Conservation (phyloP, 805 yeast species). For the Kodamaea fukazawae region DNA sequence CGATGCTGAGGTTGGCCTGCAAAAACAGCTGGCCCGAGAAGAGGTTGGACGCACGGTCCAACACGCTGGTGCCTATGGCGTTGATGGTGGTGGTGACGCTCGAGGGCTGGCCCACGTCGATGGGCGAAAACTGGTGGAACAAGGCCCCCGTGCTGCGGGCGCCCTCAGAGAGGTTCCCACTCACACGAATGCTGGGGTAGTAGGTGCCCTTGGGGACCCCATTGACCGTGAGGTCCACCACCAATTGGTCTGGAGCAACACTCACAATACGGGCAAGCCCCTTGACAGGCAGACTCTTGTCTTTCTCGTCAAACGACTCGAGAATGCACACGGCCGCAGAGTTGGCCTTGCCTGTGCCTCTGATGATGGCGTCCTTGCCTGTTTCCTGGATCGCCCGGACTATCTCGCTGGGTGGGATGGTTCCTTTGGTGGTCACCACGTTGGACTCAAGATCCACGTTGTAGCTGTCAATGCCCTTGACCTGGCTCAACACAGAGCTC, state of each 20-base stretch:
- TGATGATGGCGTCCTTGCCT: constrained; percentile 86
- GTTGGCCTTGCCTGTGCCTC: constrained; percentile 87
- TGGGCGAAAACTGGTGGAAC: constrained; percentile 42
- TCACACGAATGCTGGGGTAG: constrained; percentile 62
- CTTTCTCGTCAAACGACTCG: constrained; percentile 61
- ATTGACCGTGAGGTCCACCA: constrained; percentile 76
- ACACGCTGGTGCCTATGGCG: constrained; percentile 34
- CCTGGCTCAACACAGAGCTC: constrained; percentile 45
- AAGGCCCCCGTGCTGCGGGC: constrained; percentile 62
- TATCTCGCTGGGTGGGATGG: constrained; percentile 71
- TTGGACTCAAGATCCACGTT: constrained; percentile 59
- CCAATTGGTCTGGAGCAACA: constrained; percentile 49
- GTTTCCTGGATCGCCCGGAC: constrained; percentile 64
- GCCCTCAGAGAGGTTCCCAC: constrained; percentile 77
- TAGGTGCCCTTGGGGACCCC: constrained; percentile 68
- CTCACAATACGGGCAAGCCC: constrained; percentile 86
- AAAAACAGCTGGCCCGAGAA: constrained; percentile 39
- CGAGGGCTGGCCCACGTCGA: constrained; percentile 29
- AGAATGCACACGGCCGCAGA: constrained; percentile 89
- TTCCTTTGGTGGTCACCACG: constrained; percentile 65
- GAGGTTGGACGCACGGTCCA: constrained; percentile 12
- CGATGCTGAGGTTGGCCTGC: constrained; percentile 46
- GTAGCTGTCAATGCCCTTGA: constrained; percentile 50
- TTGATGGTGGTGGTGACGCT: constrained; percentile 25
- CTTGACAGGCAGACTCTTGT: constrained; percentile 58